A percentile compares a stretch with the other conserved stretches of the same genome.
Conservation (phyloP, 345 rosid genomes). For the Diplotaxis tenuifolia region DNA sequence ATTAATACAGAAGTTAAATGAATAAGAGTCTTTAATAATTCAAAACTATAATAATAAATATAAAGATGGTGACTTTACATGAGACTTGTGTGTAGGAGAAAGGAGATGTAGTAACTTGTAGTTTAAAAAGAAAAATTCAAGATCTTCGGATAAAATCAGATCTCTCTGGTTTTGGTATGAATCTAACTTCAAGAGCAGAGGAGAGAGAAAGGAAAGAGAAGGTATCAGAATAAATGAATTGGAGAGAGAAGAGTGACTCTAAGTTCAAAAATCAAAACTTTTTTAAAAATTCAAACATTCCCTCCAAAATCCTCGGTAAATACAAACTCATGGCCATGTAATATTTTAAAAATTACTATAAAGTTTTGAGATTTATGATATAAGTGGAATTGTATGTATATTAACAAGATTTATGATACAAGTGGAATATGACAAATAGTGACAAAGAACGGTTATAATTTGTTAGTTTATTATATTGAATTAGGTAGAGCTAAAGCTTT, state of each 20-base stretch:
- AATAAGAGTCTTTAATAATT: conserved; percentile 17
- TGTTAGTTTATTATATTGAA: neutral
- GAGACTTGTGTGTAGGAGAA: neutral
- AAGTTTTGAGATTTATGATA: neutral
- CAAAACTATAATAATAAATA: neutral
- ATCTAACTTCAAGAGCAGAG: conserved; percentile 2
- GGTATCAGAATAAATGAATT: conserved; percentile 6
- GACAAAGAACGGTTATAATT: neutral
- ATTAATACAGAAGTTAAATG: conserved; percentile 27
- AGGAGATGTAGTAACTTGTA: neutral
- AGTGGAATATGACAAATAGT: neutral
- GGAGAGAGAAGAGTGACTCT: conserved; percentile 5
- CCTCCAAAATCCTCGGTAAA: conserved; percentile 33
- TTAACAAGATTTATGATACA: neutral
- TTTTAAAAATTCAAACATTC: conserved; percentile 2
- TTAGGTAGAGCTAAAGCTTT: conserved; percentile 9
- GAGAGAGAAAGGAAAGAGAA: neutral
- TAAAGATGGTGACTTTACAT: conserved; percentile 29
- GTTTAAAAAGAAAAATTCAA: neutral
- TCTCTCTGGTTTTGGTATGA: conserved; percentile 7
- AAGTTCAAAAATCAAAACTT: neutral
- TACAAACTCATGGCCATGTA: neutral
- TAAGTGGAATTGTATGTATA: neutral
- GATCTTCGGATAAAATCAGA: neutral
- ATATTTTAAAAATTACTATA: neutral